Base-by-base conservation (phyloP, 805 yeast species). In the Metschnikowia chrysomelidarum region DNA sequence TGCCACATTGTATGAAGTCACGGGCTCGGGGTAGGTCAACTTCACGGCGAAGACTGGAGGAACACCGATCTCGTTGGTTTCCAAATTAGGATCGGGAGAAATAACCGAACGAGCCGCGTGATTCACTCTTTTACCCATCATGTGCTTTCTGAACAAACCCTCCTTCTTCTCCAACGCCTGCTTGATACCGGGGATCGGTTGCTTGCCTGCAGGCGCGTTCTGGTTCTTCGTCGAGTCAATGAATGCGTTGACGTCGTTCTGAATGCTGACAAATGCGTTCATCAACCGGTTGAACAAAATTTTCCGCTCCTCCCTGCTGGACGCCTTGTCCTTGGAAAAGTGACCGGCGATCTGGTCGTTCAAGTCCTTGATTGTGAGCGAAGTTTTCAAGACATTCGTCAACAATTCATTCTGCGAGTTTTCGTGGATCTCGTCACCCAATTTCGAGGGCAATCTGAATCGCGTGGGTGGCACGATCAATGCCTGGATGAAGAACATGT, bases 111-210 rank as follows among this genome's bases (percentile, higher is more conserved):
- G 87, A 33, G 98, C 98, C 35, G 98, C 96, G 56, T 87, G 91
- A 62, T 93, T 94, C 41, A 93, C 99, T 72, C 99, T 88, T 73
- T 93, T 93, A 60, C 99, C 99, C 99, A 93, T 93, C 98, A 93
- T 93, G 58, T 93, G 96, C 60, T 91, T 93, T 71, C 99, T 80
- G 73, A 93, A 93, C 47, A 91, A 72, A 59, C 99, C 99, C 66
- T 93, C 99, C 61, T 93, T 93, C 80, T 93, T 91, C 64, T 93
- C 99, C 56, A 93, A 72, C 8, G 96, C 95, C 71, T 93, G 98
- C 60, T 93, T 93, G 54, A 93, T 79, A 69, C 99, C 99, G 2
- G 99, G 99, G 24, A 78, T 75, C 17, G 96, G 89, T 32, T 76
- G 64, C 44, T 80, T 77, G 9, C 83, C 79, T 16, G 80, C 80